Conservation (phyloP, 78 protist genomes). For the Monocercomonoides exilis region DNA sequence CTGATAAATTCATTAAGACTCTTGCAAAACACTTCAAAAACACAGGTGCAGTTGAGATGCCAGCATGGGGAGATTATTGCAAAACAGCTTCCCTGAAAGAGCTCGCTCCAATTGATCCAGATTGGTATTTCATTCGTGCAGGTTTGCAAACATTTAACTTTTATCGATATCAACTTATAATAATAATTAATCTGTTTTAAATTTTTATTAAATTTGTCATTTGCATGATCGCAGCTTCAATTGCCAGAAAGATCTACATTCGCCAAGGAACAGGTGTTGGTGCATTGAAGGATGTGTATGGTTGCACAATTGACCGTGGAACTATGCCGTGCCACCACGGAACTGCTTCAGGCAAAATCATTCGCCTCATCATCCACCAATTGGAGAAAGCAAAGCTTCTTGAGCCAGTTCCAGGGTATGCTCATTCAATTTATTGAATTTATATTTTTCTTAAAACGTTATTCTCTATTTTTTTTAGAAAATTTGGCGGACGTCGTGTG, state of each 20-base stretch:
- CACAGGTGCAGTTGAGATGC: constrained; percentile 68
- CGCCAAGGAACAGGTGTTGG: constrained; percentile 65
- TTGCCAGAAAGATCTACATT: constrained; percentile 69
- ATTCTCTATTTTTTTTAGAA: background rate
- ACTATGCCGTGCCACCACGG: constrained; percentile 44
- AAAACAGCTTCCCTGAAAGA: constrained; percentile 83
- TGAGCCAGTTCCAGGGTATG: constrained; percentile 34
- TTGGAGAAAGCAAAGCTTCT: constrained; percentile 50
- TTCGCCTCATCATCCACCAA: constrained; percentile 62
- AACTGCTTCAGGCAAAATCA: constrained; percentile 53
- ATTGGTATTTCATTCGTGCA: constrained; percentile 90
- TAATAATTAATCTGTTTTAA: background rate
- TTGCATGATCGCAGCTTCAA: constrained; percentile 43
- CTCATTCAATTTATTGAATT: background rate
- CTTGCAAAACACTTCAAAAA: constrained; percentile 80
- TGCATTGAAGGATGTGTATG: constrained; percentile 40
- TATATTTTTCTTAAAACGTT: background rate
- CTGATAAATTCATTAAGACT: constrained; percentile 72
- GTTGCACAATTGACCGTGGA: constrained; percentile 53
- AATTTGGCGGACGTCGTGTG: constrained; percentile 43
- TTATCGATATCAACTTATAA: background rate
- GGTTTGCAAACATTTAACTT: constrained; percentile 27
- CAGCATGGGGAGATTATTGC: constrained; percentile 79
- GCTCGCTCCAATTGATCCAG: constrained; percentile 88
- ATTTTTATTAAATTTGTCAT: background rate